Evolutionary conservation across 176 grass and related monocot species (phyloP).

Genomic region (Musa acuminata): DNA sequence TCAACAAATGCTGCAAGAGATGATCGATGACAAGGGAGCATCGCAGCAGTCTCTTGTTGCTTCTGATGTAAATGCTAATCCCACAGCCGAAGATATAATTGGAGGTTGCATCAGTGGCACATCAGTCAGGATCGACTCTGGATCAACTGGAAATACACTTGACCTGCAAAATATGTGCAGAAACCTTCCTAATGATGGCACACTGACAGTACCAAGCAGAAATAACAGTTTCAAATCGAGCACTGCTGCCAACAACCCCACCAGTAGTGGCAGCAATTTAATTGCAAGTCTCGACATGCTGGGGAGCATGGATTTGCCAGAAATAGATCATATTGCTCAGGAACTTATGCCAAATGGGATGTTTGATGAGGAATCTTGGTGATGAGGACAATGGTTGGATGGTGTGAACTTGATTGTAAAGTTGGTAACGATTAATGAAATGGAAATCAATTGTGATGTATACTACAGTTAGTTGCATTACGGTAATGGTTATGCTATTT

Average conservation of each 20-base stretch:
- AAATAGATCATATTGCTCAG: constrained; percentile 49
- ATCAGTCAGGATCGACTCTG: constrained; percentile 11
- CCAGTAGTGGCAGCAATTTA: constrained; percentile 24
- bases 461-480: neutral
- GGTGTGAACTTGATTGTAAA: neutral
- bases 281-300: constrained; percentile 33
- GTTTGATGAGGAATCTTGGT: constrained; percentile 30
- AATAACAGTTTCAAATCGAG: constrained; percentile 84
- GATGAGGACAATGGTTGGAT: neutral
- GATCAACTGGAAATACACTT: neutral
- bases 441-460: neutral
- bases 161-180: constrained; percentile 27
- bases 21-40: constrained; percentile 40
- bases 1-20: constrained; percentile 79
- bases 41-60: constrained; percentile 22
- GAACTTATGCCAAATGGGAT: constrained; percentile 42
- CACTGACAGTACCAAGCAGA: constrained; percentile 21
- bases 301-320: constrained; percentile 36
- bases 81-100: constrained; percentile 16
- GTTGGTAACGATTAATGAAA: neutral
- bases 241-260: constrained; percentile 39
- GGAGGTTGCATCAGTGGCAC: constrained; percentile 7
- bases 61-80: constrained; percentile 36
- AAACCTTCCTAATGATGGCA: constrained; percentile 31
- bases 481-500: neutral